These are phyloP conservation scores for Mycogone perniciosa DNA, from an alignment of 2,329 filamentous ascomycete species.

Conservation along the genomic window DNA sequence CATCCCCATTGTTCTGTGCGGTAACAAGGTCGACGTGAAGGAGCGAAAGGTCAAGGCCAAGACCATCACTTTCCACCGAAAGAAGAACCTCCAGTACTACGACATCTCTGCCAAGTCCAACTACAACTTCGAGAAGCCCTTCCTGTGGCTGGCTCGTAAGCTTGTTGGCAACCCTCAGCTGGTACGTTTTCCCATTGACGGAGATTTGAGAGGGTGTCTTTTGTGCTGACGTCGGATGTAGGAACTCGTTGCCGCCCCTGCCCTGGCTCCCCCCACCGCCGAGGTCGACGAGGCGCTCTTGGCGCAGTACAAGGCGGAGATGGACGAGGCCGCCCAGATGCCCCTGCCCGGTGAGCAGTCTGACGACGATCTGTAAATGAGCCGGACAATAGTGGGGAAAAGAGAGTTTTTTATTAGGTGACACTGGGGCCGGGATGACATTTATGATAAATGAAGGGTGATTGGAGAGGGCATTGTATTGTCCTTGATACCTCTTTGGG, in stretches of 20 bases:
- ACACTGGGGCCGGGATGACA: slow-evolving; percentile 27
- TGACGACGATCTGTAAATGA: slow-evolving; percentile 56
- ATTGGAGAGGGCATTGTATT: slow-evolving; percentile 27
- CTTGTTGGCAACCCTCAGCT: slow-evolving; percentile 78
- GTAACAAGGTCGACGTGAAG: slow-evolving; percentile 99
- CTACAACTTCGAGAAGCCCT: slow-evolving; percentile 99
- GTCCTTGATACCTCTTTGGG: slow-evolving; percentile 25
- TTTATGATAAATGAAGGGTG: slow-evolving; percentile 32
- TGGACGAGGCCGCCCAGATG: slow-evolving; percentile 70
- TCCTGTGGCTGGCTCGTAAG: slow-evolving; percentile 99
- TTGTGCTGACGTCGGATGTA: slow-evolving; percentile 34
- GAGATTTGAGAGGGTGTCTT: background rate
- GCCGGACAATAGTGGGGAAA: slow-evolving; percentile 21
- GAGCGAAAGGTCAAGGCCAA: slow-evolving; percentile 99
- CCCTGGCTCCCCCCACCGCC: slow-evolving; percentile 89
- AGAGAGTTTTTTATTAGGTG: slow-evolving; percentile 17
- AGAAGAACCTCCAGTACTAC: slow-evolving; percentile 99
- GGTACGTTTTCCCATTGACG: slow-evolving; percentile 11
- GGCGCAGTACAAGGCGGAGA: slow-evolving; percentile 79
- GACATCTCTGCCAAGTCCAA: slow-evolving; percentile 99
- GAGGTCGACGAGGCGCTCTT: slow-evolving; percentile 80
- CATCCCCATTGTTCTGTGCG: slow-evolving; percentile 95
- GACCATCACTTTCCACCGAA: slow-evolving; percentile 99
- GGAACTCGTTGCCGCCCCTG: slow-evolving; percentile 95
- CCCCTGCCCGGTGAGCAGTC: slow-evolving; percentile 95